Evolutionary conservation across 768 basidiomycete species (phyloP).

Genomic region (Lyophyllum atratum): DNA sequence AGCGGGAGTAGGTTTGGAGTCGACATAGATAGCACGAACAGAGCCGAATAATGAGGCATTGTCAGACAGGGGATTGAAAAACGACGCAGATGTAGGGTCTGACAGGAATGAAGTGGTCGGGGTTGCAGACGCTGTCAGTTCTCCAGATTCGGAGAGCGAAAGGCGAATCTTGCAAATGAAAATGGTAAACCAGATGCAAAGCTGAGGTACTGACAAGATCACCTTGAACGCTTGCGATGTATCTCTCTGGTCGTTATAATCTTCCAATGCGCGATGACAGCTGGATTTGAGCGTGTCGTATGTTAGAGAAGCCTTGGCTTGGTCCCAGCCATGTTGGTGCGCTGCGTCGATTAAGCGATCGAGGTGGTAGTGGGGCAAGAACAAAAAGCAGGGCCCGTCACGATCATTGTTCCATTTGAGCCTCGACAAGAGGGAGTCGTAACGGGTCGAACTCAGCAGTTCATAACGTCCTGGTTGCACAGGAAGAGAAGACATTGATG

Average conservation of each 20-base stretch:
- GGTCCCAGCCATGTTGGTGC: slow-evolving; percentile 50
- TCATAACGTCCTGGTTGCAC: slow-evolving; percentile 20
- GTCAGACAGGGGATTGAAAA: slow-evolving; percentile 35
- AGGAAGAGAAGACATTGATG: slow-evolving; percentile 5
- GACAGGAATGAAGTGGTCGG: slow-evolving; percentile 30
- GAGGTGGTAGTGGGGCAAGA: slow-evolving; percentile 62
- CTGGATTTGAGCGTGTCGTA: slow-evolving; percentile 38
- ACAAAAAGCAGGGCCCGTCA: slow-evolving; percentile 55
- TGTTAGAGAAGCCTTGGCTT: slow-evolving; percentile 34
- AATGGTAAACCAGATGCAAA: slow-evolving; percentile 8
- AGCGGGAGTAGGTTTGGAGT: slow-evolving; percentile 52
- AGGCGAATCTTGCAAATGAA: slow-evolving; percentile 51
- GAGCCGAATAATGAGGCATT: slow-evolving; percentile 22
- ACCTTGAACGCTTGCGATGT: slow-evolving; percentile 34
- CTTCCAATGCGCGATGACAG: slow-evolving; percentile 49
- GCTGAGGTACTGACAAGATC: not conserved
- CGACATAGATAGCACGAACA: slow-evolving; percentile 52
- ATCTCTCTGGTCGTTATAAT: slow-evolving; percentile 20
- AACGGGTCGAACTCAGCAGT: slow-evolving; percentile 60
- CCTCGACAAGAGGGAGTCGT: slow-evolving; percentile 49
- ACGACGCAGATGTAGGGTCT: slow-evolving; percentile 42
- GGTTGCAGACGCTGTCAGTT: slow-evolving; percentile 34
- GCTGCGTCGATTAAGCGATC: slow-evolving; percentile 60
- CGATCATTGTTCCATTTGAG: slow-evolving; percentile 60
- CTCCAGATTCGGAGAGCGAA: slow-evolving; percentile 40